A percentile compares a stretch with the other conserved stretches of the same genome.
phyloP scores from a whole-genome alignment of 75 land plant species.

The Picea glauca region DNA sequence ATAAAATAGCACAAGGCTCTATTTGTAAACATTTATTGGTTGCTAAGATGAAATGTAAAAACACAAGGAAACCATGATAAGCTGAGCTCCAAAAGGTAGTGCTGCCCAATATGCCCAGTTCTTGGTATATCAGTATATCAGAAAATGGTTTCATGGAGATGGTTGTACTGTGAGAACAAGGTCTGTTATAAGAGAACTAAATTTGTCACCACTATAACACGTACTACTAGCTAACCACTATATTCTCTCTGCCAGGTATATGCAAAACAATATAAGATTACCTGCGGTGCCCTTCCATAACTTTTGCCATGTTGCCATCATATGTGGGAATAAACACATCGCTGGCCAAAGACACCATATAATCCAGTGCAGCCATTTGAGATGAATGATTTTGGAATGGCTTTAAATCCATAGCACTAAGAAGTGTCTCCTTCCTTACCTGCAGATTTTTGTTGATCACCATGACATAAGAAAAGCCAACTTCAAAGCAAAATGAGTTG shows the following conservation, averaged over 20 bases:
- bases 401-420: conserved; percentile 45
- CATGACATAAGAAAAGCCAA: conserved; percentile 6
- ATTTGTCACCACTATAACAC: background rate
- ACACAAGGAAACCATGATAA: background rate
- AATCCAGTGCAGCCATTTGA: conserved; percentile 93
- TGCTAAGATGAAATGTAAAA: background rate
- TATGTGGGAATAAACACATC: conserved; percentile 83
- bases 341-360: conserved; percentile 75
- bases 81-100: background rate
- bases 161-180: background rate
- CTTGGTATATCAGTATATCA: background rate
- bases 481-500: background rate
- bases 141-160: background rate
- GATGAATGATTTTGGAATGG: conserved; percentile 75
- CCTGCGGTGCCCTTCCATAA: conserved; percentile 94
- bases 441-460: conserved; percentile 19
- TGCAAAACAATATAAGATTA: conserved; percentile 12
- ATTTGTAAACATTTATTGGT: background rate
- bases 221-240: background rate
- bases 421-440: conserved; percentile 81
- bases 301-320: conserved; percentile 93
- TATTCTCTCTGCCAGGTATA: background rate
- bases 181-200: background rate
- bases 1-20: background rate
- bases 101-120: background rate